Base-by-base conservation (phyloP, 768 basidiomycete species). In the Lactarius psammicola region DNA sequence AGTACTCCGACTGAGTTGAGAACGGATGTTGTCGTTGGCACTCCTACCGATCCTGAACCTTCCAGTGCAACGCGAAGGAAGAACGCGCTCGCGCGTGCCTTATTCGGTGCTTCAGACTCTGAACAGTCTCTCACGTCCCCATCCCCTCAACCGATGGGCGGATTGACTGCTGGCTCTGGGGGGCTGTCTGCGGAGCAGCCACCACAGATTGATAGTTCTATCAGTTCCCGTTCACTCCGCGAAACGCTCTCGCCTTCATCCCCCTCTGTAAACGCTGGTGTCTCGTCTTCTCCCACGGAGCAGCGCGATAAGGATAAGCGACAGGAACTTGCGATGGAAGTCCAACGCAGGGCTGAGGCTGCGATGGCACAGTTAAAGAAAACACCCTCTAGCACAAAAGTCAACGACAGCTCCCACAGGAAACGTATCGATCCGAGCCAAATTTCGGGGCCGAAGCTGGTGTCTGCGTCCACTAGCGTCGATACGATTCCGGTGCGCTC, bases 61-160 rank as follows among this genome's bases (percentile, higher is more conserved):
- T 73, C 72, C 40, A 78, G 75, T 57, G 84, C 81, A 40, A 82
- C 85, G 51, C 85, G 86, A 63, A 82, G 69, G 30, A 59, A 86
- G 60, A 87, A 88, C 68, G 80, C 89, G 72, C 81, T 94, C n/a
- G 88, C 90, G 2, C 87, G 87, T 63, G 87, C 86, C 20, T 77
- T 94, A 49, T 92, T 93, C 70, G 90, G 88, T 20, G 75, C 72
- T 20, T 80, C 82, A 62, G 79, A 78, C 34, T 73, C 71, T n/a
- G 72, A 73, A 33, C 72, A 74, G 53, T 72, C 74, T 30, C 68
- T 76, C 64, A 66, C 74, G 23, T 73, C 76, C 9, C 60, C 73
- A 56, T 74, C 78, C n/a, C 72, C 70, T 2, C 67, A 62, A 63
- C 57, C 49, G 23, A 38, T 40, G 10, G 66, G 63, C 6, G 53